Base-by-base conservation (phyloP, 495 filamentous ascomycete genomes). In the Jackrogersella minutella region DNA sequence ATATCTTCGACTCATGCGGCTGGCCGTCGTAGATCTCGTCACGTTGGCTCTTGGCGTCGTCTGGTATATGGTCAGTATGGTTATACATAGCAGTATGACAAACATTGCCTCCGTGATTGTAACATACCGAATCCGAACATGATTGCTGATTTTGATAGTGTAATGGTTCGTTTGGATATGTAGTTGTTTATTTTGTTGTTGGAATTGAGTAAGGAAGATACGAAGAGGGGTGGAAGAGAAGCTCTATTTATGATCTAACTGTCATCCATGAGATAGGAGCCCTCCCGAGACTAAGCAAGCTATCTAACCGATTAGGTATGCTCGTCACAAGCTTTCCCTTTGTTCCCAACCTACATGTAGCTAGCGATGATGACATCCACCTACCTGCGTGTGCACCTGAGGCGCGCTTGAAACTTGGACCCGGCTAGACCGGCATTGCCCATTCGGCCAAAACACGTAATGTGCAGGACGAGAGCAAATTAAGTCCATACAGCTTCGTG, bases 1-100 rank as follows among this genome's bases (percentile, higher is more conserved):
- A 85, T 73, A 92, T 77, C 73, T 86, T 83, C 72, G 83, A 80
- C 76, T 91, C 71, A 80, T 90, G 82, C 28, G 72, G 66, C 28
- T 74, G 39, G 49, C 79, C 55, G 44, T 77, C 68, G 78, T 91
- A 88, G 72, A 91, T 79, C 71, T 88, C 60, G 59, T 86, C 74
- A 78, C 90, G 89, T 62, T 85, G 78, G 22, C 85, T 65, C 47
- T 86, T 75, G 53, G 70, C 74, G 24, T 80, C 69, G 56, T 70
- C 78, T 79, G 11, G 6, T 33, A 33, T 1, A 44, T 31, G 8
- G 34, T 57, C 13, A 46, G 26, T 31, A 47, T 5, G n/a, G n/a
- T n/a, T 6, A 30, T 10, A 13, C 26, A 62, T 28, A 30, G 5
- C 24, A 26, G 52, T 36, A 14, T 7, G 13, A 41, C 33, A 8